Evolutionary conservation across 2,329 filamentous ascomycete species (phyloP), one percentile per base, ranked within the genome.

Genomic region (Ascomycota sp.): DNA sequence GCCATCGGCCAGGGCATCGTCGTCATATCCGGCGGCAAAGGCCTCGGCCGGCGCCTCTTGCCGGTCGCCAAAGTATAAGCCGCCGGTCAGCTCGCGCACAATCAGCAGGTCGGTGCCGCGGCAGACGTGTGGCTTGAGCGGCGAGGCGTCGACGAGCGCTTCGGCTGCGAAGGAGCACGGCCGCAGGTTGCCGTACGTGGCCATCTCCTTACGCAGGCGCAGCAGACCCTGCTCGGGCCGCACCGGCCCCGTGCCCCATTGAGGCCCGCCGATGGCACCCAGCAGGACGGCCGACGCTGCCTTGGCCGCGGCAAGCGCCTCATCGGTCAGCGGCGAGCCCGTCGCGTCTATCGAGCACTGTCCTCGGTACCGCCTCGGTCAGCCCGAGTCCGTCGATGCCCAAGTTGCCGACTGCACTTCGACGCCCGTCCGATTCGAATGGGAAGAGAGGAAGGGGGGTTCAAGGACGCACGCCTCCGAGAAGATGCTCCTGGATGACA

Each of bases 161-260:
- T 86, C 79, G 1, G 83, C 85, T 30, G 82, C 81, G 59, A 98
- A 95, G 66, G 80, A 91, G 66, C 86, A 95, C 8, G 85, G 86
- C 5, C 86, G 76, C 34, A 95, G 73, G 68, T 95, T 95, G 43
- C 85, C 86, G 57, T 91, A 95, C 33, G 86, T 82, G 47, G 69
- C 67, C 65, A 95, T 79, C 56, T 94, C 80, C 57, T 91, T 94
- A 57, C 86, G 82, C 31, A 95, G 78, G 41, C 63, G 69, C 36
- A 95, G 75, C 44, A 95, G 73, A 36, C 86, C 86, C 57, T 94
- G 81, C 53, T 95, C 86, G 2, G 86, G 86, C 27, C 85, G 80
- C 38, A 94, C 76, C 33, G 72, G 57, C 40, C 80, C 81, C 21
- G 82, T 89, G 36, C 85, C 85, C 82, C 85, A 95, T 81, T 94